These are phyloP conservation scores for Stephania japonica DNA, from an alignment of 164 flowering plant genomes.

Conservation along the genomic window DNA sequence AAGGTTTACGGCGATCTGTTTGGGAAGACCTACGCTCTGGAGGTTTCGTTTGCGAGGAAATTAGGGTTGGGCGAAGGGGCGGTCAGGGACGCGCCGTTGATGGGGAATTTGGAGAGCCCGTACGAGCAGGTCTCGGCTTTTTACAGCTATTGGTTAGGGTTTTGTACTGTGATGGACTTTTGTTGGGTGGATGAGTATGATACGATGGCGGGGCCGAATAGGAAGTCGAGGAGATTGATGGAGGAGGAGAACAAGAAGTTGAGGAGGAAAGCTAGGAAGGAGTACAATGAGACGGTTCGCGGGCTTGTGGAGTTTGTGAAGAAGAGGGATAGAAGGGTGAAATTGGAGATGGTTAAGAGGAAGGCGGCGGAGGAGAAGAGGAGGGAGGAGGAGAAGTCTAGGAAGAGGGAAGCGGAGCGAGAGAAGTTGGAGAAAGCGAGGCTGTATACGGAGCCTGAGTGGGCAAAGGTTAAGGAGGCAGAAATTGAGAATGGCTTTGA, in stretches of 20 bases:
- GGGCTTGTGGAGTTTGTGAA: constrained; percentile 85
- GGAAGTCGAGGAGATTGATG: constrained; percentile 70
- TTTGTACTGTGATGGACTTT: constrained; percentile 74
- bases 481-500: constrained; percentile 26
- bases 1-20: constrained; percentile 70
- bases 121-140: constrained; percentile 81
- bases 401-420: constrained; percentile 56
- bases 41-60: constrained; percentile 47
- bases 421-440: constrained; percentile 60
- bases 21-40: constrained; percentile 45
- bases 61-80: constrained; percentile 41
- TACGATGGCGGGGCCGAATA: constrained; percentile 45
- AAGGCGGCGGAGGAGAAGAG: constrained; percentile 59
- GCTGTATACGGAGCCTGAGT: constrained; percentile 72
- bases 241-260: constrained; percentile 92
- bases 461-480: constrained; percentile 63
- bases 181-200: constrained; percentile 80
- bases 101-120: constrained; percentile 72
- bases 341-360: constrained; percentile 72
- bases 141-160: constrained; percentile 78
- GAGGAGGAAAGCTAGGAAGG: constrained; percentile 83
- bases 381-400: constrained; percentile 48
- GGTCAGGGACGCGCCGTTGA: constrained; percentile 71
- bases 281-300: constrained; percentile 82
- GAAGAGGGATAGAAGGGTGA: constrained; percentile 95